These are phyloP conservation scores for Neotropicomus parvogracilis DNA, from an alignment of 1,284 basidiomycete genomes.

Conservation along the genomic window DNA sequence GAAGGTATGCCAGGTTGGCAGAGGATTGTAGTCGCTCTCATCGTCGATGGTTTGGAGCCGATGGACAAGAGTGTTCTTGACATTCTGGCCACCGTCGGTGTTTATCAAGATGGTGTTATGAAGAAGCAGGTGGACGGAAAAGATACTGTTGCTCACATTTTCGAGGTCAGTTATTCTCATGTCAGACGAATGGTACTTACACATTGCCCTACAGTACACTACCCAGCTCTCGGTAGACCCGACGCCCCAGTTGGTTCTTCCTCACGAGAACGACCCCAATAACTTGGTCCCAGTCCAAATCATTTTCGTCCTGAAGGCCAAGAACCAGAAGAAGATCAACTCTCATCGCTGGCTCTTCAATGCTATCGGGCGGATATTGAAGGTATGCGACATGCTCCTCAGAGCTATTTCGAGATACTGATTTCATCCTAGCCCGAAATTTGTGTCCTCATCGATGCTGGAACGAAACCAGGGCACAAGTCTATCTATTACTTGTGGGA, in stretches of 20 bases:
- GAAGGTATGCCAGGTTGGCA: slow-evolving; percentile 91
- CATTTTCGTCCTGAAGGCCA: slow-evolving; percentile 92
- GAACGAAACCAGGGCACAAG: slow-evolving; percentile 95
- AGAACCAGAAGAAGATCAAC: slow-evolving; percentile 98
- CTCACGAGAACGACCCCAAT: slow-evolving; percentile 82
- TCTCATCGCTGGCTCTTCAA: slow-evolving; percentile 98
- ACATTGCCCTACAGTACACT: slow-evolving; percentile 59
- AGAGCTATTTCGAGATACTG: not conserved
- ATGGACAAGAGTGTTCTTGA: slow-evolving; percentile 96
- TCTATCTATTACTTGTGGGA: slow-evolving; percentile 98
- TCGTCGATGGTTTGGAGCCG: slow-evolving; percentile 91
- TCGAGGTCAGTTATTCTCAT: slow-evolving; percentile 57
- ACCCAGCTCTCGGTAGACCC: slow-evolving; percentile 90
- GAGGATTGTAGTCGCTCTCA: slow-evolving; percentile 85
- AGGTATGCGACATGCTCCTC: slow-evolving; percentile 38
- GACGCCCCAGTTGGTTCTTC: slow-evolving; percentile 85
- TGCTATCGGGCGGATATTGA: slow-evolving; percentile 82
- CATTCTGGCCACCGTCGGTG: slow-evolving; percentile 81
- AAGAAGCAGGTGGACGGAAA: slow-evolving; percentile 93
- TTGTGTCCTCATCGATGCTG: slow-evolving; percentile 89
- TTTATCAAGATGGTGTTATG: slow-evolving; percentile 95
- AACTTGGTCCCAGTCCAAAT: slow-evolving; percentile 96
- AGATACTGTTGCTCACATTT: slow-evolving; percentile 88
- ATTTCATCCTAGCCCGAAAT: slow-evolving; percentile 66
- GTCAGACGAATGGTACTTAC: slow-evolving; percentile 7